phyloP scores from a whole-genome alignment of 2,329 filamentous ascomycete genomes.

The Gnomoniopsis smithogilvyi region DNA sequence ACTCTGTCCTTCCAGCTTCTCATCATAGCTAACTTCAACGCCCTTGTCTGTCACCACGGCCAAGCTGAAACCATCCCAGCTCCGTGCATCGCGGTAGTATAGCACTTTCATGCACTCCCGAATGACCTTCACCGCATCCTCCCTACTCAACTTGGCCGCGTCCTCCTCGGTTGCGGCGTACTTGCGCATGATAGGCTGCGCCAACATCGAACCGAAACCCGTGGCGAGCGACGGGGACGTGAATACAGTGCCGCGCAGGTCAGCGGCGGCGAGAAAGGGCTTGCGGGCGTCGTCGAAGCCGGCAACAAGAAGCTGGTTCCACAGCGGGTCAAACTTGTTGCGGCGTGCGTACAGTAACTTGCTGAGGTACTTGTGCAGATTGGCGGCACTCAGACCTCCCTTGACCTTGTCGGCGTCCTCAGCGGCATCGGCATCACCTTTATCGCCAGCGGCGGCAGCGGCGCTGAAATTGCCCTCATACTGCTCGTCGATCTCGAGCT shows the following conservation, averaged over 20 bases:
- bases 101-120: constrained; percentile 98
- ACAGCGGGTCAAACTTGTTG: constrained; percentile 93
- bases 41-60: constrained; percentile 85
- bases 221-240: constrained; percentile 84
- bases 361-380: constrained; percentile 92
- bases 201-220: constrained; percentile 89
- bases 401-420: constrained; percentile 65
- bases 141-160: constrained; percentile 66
- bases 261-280: constrained; percentile 88
- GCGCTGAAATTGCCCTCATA: constrained; percentile 52
- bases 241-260: constrained; percentile 92
- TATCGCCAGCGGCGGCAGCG: constrained; percentile 32
- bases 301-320: constrained; percentile 92
- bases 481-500: constrained; percentile 84
- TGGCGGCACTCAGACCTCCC: constrained; percentile 76
- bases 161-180: constrained; percentile 81
- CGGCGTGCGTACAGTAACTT: constrained; percentile 96
- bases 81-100: constrained; percentile 94
- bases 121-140: constrained; percentile 76
- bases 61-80: constrained; percentile 86
- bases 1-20: constrained; percentile 92
- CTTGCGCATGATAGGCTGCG: constrained; percentile 84
- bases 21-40: constrained; percentile 78
- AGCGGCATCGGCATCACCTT: constrained; percentile 38
- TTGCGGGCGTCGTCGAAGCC: constrained; percentile 76